Percentiles rank a stretch among this genome's conserved stretches.
phyloP scores from a whole-genome alignment of 371 early-diverging fungal species.

The Rhizomucor pusillus region DNA sequence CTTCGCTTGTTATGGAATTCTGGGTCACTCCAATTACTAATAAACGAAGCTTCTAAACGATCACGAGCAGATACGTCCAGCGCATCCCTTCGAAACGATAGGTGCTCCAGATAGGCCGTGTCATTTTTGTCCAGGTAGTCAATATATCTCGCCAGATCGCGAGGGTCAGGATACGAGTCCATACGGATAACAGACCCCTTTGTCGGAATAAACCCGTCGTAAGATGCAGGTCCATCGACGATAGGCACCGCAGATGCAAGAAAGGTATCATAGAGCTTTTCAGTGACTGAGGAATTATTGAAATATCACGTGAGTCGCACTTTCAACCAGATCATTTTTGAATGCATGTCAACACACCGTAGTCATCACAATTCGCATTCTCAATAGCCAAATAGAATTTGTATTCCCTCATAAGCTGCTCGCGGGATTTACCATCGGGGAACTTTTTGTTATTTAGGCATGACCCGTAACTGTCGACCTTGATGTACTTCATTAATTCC shows the following conservation, averaged over 20 bases:
- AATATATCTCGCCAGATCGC: slow-evolving; percentile 36
- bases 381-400: slow-evolving; percentile 45
- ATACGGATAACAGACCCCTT: slow-evolving; percentile 30
- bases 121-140: slow-evolving; percentile 30
- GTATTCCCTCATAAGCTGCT: slow-evolving; percentile 25
- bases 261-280: slow-evolving; percentile 36
- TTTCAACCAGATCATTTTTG: background rate
- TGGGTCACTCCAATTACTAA: slow-evolving; percentile 29
- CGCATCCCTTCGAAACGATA: slow-evolving; percentile 28
- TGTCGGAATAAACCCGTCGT: slow-evolving; percentile 32
- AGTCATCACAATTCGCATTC: slow-evolving; percentile 42
- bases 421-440: slow-evolving; percentile 28
- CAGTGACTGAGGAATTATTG: slow-evolving; percentile 22
- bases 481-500: slow-evolving; percentile 34
- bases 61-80: slow-evolving; percentile 19
- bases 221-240: slow-evolving; percentile 30
- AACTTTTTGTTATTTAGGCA: slow-evolving; percentile 35
- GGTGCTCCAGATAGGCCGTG: slow-evolving; percentile 34
- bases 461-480: slow-evolving; percentile 32
- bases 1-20: slow-evolving; percentile 14
- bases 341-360: slow-evolving; percentile 21
- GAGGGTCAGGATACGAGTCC: slow-evolving; percentile 42
- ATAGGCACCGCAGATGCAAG: slow-evolving; percentile 19
- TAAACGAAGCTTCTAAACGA: slow-evolving; percentile 27
- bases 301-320: background rate